phyloP scores from a whole-genome alignment of 164 flowering plant species.

The grape (Vitis vinifera) region DNA sequence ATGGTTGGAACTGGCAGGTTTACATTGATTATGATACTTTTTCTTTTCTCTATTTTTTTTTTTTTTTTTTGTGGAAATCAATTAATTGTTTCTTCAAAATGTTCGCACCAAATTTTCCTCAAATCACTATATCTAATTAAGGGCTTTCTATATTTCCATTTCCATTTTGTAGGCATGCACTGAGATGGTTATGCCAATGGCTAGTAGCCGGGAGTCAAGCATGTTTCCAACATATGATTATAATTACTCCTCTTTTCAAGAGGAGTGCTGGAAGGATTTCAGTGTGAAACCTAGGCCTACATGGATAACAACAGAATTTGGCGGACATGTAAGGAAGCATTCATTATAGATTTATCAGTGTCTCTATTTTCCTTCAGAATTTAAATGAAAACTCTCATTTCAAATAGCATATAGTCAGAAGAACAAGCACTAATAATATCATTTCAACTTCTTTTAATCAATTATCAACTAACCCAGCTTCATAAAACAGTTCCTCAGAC shows the following conservation, averaged over 20 bases:
- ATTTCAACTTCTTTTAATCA: too few species aligned
- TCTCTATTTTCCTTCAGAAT: not conserved
- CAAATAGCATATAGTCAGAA: too few species aligned
- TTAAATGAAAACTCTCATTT: too few species aligned
- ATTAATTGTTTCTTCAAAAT: not conserved
- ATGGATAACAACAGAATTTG: conserved; percentile 89
- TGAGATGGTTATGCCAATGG: conserved; percentile 94
- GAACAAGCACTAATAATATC: too few species aligned
- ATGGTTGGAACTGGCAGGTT: conserved; percentile 97
- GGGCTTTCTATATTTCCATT: conserved; percentile 4
- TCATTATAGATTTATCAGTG: conserved; percentile 4
- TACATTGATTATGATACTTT: not conserved
- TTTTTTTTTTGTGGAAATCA: not conserved
- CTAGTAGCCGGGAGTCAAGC: conserved; percentile 60
- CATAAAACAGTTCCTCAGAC: too few species aligned
- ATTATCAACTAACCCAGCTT: too few species aligned
- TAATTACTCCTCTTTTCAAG: conserved; percentile 49
- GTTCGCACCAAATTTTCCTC: not conserved
- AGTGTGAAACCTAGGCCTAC: conserved; percentile 66
- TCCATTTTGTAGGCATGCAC: conserved; percentile 69
- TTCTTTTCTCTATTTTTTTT: not conserved
- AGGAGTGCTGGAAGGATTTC: conserved; percentile 48
- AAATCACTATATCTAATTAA: not conserved
- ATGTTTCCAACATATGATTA: conserved; percentile 74
- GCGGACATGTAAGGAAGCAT: conserved; percentile 75